Base-by-base conservation (phyloP, 2,329 filamentous ascomycete genomes). In the Tolypocladium tundrense region DNA sequence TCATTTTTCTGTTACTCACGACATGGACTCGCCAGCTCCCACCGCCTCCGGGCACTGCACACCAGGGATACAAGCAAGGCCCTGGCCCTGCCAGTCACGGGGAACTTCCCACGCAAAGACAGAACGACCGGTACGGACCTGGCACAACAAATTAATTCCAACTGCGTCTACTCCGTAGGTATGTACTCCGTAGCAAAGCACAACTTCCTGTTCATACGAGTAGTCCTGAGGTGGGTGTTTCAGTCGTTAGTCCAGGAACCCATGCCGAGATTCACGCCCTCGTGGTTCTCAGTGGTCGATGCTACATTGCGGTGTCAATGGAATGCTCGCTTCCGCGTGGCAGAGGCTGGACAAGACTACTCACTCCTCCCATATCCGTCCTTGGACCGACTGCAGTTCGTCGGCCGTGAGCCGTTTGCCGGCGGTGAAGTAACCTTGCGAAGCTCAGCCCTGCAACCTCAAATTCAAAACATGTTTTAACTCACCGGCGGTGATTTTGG, bases 401-500 rank as follows among this genome's bases (percentile, higher is more conserved):
- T 93, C 88, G 69, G 88, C 85, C 1, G 89, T 94, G 84, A 95
- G 91, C 66, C 90, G 83, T 74, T 94, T 91, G 55, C 92, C 93
- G 14, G 88, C 91, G 8, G 93, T 97, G 71, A 97, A 88, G 68
- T 88, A 87, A 57, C 84, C 84, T 85, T 64, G 39, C 14, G n/a
- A 52, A 48, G 42, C 51, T 59, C 33, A 56, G 53, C 54, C 31
- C 3, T 53, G 21, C 31, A 24, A 19, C 8, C 14, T 11, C 40
- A 11, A 8, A 42, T 11, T 8, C 31, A 55, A 54, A 42, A 10
- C 8, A 5, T n/a, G 43, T 43, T 43, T 40, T 16, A 58, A 75
- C 84, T 74, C 75, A 91, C 88, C 94, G 60, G 93, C 91, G 66
- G 93, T 94, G 70, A 97, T 97, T 79, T 97, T 97, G 59, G 94